These are phyloP conservation scores for Naegleria fowleri DNA, from an alignment of 208 protist species.

Conservation along the genomic window DNA sequence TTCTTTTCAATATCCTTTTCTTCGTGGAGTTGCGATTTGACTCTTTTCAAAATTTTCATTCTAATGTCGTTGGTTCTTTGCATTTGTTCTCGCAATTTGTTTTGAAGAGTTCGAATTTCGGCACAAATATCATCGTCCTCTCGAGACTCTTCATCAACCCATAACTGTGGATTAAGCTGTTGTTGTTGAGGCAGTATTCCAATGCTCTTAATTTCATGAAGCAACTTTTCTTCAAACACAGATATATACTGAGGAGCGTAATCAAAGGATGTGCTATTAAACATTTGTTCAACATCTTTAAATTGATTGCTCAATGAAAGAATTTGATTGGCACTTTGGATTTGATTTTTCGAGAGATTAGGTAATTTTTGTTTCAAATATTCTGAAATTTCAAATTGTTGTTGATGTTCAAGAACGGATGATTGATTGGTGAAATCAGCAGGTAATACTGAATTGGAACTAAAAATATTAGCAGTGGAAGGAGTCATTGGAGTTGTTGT, in stretches of 20 bases:
- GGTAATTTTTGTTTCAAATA: background rate
- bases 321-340: background rate
- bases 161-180: background rate
- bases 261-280: background rate
- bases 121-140: conserved; percentile 23
- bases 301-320: background rate
- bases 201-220: background rate
- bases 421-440: background rate
- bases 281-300: background rate
- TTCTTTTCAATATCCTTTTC: background rate
- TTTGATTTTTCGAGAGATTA: background rate
- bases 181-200: background rate
- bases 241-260: background rate
- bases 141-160: background rate
- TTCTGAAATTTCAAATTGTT: background rate
- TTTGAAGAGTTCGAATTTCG: conserved; percentile 2
- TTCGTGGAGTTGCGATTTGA: background rate
- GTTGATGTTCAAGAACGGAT: background rate
- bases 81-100: background rate
- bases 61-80: background rate
- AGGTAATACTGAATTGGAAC: background rate
- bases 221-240: background rate
- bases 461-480: background rate
- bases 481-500: background rate
- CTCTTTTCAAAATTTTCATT: background rate